These are phyloP conservation scores for Erythrophleum ivorense DNA, from an alignment of 331 rosid species.

Conservation along the genomic window DNA sequence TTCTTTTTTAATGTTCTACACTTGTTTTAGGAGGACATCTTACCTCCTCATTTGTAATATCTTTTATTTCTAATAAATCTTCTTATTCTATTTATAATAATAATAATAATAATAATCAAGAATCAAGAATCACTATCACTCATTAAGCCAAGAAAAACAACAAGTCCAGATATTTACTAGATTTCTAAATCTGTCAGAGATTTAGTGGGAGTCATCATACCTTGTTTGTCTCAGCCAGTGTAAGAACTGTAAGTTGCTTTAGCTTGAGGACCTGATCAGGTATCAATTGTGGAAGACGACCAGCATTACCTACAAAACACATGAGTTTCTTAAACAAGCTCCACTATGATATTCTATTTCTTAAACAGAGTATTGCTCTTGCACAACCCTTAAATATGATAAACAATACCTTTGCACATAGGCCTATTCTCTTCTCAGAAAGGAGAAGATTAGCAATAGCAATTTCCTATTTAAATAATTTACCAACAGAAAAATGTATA, in stretches of 20 bases:
- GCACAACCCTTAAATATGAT: neutral
- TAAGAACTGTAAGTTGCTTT: conserved; percentile 97
- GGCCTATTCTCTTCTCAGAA: neutral
- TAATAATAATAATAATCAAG: neutral
- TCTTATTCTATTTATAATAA: neutral
- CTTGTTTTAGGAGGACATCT: neutral
- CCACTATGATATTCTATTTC: neutral
- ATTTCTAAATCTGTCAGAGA: neutral
- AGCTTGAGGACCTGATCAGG: conserved; percentile 87
- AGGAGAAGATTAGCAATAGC: neutral
- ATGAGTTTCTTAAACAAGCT: conserved; percentile 2
- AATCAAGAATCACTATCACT: conserved; percentile 12
- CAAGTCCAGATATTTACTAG: conserved; percentile 20
- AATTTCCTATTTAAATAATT: neutral
- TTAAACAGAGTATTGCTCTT: neutral
- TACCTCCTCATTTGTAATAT: neutral
- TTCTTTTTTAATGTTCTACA: neutral
- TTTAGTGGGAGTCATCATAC: conserved; percentile 47
- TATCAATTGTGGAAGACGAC: conserved; percentile 61
- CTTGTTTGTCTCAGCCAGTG: conserved; percentile 88
- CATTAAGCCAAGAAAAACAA: conserved; percentile 23
- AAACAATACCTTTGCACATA: neutral
- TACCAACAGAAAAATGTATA: neutral
- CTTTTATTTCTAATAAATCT: neutral
- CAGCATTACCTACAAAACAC: conserved; percentile 64